Evolutionary conservation across 75 land plant genomes (phyloP).

Genomic region (Pseudotsuga menziesii): DNA sequence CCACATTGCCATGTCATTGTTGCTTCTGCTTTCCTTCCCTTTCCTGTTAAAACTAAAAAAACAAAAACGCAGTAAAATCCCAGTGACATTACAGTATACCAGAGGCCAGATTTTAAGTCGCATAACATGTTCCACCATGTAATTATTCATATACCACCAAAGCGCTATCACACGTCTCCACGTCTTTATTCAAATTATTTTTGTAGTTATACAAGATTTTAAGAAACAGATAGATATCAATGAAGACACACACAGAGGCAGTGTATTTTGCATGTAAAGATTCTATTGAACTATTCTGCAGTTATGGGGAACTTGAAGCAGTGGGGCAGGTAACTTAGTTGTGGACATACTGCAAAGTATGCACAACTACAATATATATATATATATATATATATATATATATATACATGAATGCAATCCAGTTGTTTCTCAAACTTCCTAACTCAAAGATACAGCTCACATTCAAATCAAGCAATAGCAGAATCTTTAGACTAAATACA

Average conservation of each 20-base stretch:
- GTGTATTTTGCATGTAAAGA: background rate
- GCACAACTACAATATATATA: background rate
- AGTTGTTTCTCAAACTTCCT: background rate
- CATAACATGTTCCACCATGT: background rate
- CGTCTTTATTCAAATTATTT: background rate
- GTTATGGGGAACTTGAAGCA: background rate
- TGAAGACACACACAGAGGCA: background rate
- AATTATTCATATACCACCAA: background rate
- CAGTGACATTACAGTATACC: no score
- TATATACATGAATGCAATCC: background rate
- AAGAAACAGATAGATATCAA: no score
- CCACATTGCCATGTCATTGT: no score
- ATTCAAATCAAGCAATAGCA: background rate
- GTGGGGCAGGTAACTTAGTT: background rate
- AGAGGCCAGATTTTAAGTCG: background rate
- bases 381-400: no score
- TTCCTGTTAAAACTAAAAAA: no score
- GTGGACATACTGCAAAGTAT: background rate
- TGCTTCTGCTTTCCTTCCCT: no score
- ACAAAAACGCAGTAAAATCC: no score
- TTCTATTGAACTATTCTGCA: background rate
- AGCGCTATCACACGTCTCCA: background rate
- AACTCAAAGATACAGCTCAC: background rate
- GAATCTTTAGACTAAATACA: background rate
- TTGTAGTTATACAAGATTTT: no score